These are phyloP conservation scores for Malus orientalis DNA, from an alignment of 306 rosid species.

Conservation along the genomic window DNA sequence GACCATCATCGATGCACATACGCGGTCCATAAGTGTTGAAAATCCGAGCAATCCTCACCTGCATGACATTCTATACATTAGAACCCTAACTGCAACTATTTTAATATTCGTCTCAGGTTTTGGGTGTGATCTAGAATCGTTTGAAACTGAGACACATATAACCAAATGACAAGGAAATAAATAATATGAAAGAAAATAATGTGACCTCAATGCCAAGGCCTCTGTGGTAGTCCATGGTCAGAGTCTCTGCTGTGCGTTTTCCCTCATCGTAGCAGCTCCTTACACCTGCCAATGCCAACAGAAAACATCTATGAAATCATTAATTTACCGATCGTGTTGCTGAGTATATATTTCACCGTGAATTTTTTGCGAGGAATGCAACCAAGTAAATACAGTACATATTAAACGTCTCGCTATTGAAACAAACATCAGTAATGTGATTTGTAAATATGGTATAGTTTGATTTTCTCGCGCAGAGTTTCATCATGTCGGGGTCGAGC, in stretches of 20 bases:
- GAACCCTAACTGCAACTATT: background rate
- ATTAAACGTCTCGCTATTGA: no score
- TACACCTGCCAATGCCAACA: slow-evolving; percentile 47
- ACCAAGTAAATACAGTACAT: no score
- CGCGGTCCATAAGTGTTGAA: slow-evolving; percentile 89
- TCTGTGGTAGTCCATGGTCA: slow-evolving; percentile 88
- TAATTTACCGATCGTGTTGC: background rate
- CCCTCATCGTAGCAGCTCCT: slow-evolving; percentile 96
- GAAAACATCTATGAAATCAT: no score
- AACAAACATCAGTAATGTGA: background rate
- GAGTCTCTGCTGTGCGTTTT: slow-evolving; percentile 87
- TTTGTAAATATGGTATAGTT: background rate
- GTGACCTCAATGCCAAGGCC: slow-evolving; percentile 87
- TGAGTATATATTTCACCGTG: background rate
- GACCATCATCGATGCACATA: slow-evolving; percentile 89
- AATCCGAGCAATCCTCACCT: slow-evolving; percentile 91
- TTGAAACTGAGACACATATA: background rate
- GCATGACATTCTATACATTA: background rate
- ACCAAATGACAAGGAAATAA: background rate
- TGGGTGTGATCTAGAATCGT: background rate
- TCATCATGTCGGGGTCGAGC: background rate
- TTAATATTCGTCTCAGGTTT: background rate
- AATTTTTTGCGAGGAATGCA: background rate
- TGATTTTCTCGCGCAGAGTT: background rate
- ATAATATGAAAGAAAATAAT: background rate